These are phyloP conservation scores for Didymella pomorum DNA, from an alignment of 2,329 filamentous ascomycete genomes.

Conservation along the genomic window DNA sequence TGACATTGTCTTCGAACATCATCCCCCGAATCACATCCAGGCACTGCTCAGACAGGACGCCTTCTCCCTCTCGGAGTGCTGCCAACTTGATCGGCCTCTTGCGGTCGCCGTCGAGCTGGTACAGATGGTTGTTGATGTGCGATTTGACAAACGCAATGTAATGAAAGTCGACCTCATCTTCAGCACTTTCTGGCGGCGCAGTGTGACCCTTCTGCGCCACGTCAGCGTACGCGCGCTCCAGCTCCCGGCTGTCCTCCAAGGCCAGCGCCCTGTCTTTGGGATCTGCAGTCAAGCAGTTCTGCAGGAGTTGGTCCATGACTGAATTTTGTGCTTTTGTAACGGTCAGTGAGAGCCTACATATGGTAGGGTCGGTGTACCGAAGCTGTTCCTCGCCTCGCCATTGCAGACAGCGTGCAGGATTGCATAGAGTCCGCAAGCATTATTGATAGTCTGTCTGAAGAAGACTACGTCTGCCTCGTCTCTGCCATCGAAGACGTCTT, in stretches of 20 bases:
- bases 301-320: constrained; percentile 25
- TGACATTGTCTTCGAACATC: constrained; percentile 31
- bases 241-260: constrained; percentile 31
- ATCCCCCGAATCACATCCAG: constrained; percentile 34
- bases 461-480: constrained; percentile 71
- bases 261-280: constrained; percentile 23
- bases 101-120: constrained; percentile 44
- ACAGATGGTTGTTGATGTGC: constrained; percentile 33
- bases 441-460: constrained; percentile 94
- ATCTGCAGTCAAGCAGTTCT: constrained; percentile 16
- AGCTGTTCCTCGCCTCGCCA: constrained; percentile 70
- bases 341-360: constrained; percentile 3
- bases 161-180: constrained; percentile 48
- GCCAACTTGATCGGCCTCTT: constrained; percentile 45
- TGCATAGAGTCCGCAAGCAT: constrained; percentile 91
- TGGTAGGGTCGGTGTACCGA: constrained; percentile 54
- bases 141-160: constrained; percentile 44
- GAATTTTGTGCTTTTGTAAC: constrained; percentile 21
- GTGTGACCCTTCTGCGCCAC: constrained; percentile 40
- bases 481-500: constrained; percentile 71
- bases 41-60: constrained; percentile 32
- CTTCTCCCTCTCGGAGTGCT: constrained; percentile 25
- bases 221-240: constrained; percentile 37
- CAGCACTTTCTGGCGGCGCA: constrained; percentile 33
- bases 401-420: constrained; percentile 84